Evolutionary conservation across 768 basidiomycete species (phyloP), one percentile per base, ranked within the genome.

Genomic region (Gloeostereum incarnatum): DNA sequence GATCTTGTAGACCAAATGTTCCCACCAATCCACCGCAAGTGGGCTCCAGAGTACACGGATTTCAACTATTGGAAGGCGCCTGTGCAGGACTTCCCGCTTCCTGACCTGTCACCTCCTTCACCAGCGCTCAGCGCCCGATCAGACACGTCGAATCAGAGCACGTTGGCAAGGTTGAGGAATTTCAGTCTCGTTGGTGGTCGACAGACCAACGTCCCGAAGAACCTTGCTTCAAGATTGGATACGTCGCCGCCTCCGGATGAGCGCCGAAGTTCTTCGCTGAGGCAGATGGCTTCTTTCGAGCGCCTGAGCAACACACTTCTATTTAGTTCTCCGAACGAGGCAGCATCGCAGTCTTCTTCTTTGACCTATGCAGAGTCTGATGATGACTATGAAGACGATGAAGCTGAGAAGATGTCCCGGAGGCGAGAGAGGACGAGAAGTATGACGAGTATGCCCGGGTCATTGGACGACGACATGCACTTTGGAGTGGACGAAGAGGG

Each of bases 1-100:
- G 93, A 98, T 57, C 75, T 99, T n/a, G 96, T 99, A 11, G 93
- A 99, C 62, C 93, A 96, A 60, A 93, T 96, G 81, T 99, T 99
- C 66, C 96, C 96, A 23, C 90, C 94, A 0, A 91, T 98, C 39
- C 74, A 91, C 54, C 77, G 82, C 36, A 89, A 88, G 54, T 83
- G 81, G 75, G 73, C 81, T 9, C 78, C 87, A 1, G 92, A 93
- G 54, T 99, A 75, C 56, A 96, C 93, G 1, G 94, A 98, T 57
- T 92, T 96, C 70, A 97, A 94, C 53, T 99, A 77, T 54, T 99
- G 96, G 96, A 83, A 90, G 46, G 47, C 73, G 0, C 81, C 89
- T 0, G 64, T 97, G 9, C 77, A 75, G 36, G 84, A 89, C 1
- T 81, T 82, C 41, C 63, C 79, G 3, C 66, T 92, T 3, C 93